These are phyloP conservation scores for Phycomyces blakesleeanus DNA, from an alignment of 192 early-diverging fungal genomes.

Conservation along the genomic window DNA sequence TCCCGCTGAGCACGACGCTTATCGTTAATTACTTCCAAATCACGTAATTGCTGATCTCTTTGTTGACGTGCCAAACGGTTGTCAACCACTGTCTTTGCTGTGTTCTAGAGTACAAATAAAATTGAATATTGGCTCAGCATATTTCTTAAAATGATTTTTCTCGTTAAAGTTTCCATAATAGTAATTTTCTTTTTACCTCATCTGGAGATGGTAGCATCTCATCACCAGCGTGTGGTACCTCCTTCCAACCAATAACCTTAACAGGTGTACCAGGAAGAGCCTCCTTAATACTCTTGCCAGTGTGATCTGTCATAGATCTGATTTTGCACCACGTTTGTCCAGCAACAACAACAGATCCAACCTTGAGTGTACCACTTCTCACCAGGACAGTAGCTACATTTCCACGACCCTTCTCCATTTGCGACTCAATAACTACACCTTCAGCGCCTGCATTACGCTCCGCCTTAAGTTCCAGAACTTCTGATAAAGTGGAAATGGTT, in stretches of 20 bases:
- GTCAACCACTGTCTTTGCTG: constrained; percentile 73
- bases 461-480: constrained; percentile 84
- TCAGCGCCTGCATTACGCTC: constrained; percentile 77
- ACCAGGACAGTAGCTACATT: constrained; percentile 87
- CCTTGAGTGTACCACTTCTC: constrained; percentile 78
- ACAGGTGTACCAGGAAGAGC: constrained; percentile 86
- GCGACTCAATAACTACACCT: constrained; percentile 84
- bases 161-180: background rate
- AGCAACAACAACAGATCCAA: constrained; percentile 79
- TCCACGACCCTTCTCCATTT: constrained; percentile 81
- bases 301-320: constrained; percentile 76
- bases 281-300: constrained; percentile 61
- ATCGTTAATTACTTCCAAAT: constrained; percentile 75
- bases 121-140: background rate
- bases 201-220: constrained; percentile 72
- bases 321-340: constrained; percentile 88
- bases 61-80: constrained; percentile 63
- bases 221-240: constrained; percentile 87
- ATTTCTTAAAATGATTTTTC: background rate
- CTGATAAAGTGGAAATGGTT: constrained; percentile 79
- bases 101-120: constrained; percentile 37
- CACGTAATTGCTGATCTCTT: constrained; percentile 55
- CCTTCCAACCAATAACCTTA: constrained; percentile 90
- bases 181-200: constrained; percentile 39
- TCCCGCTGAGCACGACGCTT: constrained; percentile 55